Percentiles rank a stretch among this genome's conserved stretches.
Conservation (phyloP, 2,329 filamentous ascomycete species). For the Fusarium temperatum region DNA sequence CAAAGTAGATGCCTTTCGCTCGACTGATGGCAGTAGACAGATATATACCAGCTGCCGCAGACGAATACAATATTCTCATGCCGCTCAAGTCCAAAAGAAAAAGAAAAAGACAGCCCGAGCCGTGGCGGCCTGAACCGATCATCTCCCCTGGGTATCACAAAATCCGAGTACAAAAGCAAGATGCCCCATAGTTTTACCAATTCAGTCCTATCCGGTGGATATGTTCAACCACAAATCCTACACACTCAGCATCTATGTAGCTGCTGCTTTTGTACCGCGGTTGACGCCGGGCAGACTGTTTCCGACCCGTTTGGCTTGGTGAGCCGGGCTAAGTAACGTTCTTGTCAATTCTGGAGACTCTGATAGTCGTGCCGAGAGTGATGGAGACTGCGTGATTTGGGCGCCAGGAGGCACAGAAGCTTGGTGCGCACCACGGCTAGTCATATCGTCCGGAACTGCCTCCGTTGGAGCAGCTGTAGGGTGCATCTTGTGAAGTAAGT, state of each 20-base stretch:
- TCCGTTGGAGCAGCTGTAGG: slow-evolving; percentile 43
- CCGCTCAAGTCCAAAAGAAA: slow-evolving; percentile 33
- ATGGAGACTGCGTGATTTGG: slow-evolving; percentile 41
- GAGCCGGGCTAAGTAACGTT: slow-evolving; percentile 46
- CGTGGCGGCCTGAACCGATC: slow-evolving; percentile 38
- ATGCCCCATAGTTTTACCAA: slow-evolving; percentile 36
- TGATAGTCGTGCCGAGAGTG: slow-evolving; percentile 43
- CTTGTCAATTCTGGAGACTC: slow-evolving; percentile 58
- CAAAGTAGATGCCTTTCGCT: slow-evolving; percentile 27
- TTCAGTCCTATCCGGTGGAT: slow-evolving; percentile 24
- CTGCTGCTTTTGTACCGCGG: slow-evolving; percentile 49
- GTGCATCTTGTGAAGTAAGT: slow-evolving; percentile 70
- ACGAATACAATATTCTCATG: slow-evolving; percentile 26
- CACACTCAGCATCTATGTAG: slow-evolving; percentile 39
- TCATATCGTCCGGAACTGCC: slow-evolving; percentile 9
- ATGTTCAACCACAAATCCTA: slow-evolving; percentile 17
- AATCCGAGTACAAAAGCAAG: slow-evolving; percentile 45
- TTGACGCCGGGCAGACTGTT: slow-evolving; percentile 43
- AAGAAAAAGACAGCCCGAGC: slow-evolving; percentile 34
- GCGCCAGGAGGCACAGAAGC: slow-evolving; percentile 22
- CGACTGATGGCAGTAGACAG: slow-evolving; percentile 20
- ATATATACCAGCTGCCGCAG: slow-evolving; percentile 13
- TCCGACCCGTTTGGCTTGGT: slow-evolving; percentile 47
- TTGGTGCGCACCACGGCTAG: slow-evolving; percentile 37
- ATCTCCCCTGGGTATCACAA: slow-evolving; percentile 52